Evolutionary conservation across 2,329 filamentous ascomycete genomes (phyloP).

Genomic region (Dissoconium aciculare): DNA sequence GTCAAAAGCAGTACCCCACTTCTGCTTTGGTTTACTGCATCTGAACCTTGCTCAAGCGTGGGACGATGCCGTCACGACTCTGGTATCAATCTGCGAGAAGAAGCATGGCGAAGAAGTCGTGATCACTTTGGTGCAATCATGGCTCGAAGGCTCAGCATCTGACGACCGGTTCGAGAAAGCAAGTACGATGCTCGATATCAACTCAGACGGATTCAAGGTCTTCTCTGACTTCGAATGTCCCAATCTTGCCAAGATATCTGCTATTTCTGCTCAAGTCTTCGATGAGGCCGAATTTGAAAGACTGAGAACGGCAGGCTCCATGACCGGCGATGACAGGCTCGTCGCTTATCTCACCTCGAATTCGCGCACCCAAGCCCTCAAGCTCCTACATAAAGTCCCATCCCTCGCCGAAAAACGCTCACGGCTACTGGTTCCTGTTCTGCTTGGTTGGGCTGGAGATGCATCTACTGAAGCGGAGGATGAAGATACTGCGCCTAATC

Average conservation of each 20-base stretch:
- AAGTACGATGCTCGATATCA: conserved; percentile 9
- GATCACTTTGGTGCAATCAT: conserved; percentile 58
- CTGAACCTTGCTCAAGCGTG: conserved; percentile 73
- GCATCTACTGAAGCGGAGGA: conserved; percentile 30
- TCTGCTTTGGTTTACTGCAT: conserved; percentile 78
- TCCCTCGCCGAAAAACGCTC: conserved; percentile 73
- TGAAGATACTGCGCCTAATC: conserved; percentile 7
- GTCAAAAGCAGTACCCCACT: conserved; percentile 57
- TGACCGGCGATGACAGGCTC: conserved; percentile 7
- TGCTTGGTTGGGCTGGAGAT: conserved; percentile 66
- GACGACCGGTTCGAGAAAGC: conserved; percentile 18
- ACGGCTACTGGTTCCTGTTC: conserved; percentile 67
- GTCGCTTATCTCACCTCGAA: conserved; percentile 10
- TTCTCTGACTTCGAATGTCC: conserved; percentile 73
- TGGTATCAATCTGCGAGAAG: conserved; percentile 59
- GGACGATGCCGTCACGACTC: conserved; percentile 63
- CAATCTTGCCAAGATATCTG: conserved; percentile 49
- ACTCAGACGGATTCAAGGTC: conserved; percentile 20
- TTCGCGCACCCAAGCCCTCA: conserved; percentile 57
- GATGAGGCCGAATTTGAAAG: conserved; percentile 31
- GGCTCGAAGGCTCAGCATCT: conserved; percentile 40
- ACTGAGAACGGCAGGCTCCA: conserved; percentile 9
- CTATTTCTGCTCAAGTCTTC: conserved; percentile 38
- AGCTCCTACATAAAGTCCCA: conserved; percentile 59
- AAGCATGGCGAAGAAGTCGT: conserved; percentile 59